Conservation (phyloP, 495 filamentous ascomycete genomes). For the Lasiosphaeris hirsuta region DNA sequence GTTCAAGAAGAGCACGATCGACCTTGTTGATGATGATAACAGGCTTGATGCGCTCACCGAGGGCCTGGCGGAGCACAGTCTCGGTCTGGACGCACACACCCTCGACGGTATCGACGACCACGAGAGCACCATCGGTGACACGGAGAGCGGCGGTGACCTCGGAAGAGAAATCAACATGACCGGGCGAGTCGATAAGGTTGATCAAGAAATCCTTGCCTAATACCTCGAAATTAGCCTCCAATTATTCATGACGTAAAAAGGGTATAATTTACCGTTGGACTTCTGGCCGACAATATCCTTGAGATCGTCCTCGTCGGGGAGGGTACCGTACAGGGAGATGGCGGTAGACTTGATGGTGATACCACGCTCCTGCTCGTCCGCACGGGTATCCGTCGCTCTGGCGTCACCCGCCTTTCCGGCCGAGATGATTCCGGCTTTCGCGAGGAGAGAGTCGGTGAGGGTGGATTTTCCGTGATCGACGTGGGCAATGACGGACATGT, state of each 20-base stretch:
- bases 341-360: conserved; percentile 99
- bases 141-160: conserved; percentile 99
- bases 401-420: conserved; percentile 94
- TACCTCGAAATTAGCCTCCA: neutral
- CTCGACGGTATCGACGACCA: conserved; percentile 99
- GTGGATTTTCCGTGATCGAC: conserved; percentile 99
- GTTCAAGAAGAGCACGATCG: conserved; percentile 96
- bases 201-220: conserved; percentile 89
- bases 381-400: conserved; percentile 93
- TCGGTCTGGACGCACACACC: conserved; percentile 99
- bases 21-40: conserved; percentile 99
- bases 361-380: conserved; percentile 98
- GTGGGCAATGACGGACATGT: conserved; percentile 99
- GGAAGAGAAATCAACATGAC: conserved; percentile 99
- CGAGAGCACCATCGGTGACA: conserved; percentile 98
- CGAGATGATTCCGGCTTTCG: conserved; percentile 99
- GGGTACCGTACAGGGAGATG: conserved; percentile 93
- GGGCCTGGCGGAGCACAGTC: conserved; percentile 98
- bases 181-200: conserved; percentile 99
- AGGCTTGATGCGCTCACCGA: conserved; percentile 99
- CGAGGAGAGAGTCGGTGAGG: conserved; percentile 96
- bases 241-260: neutral
- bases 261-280: conserved; percentile 53
- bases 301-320: conserved; percentile 77
- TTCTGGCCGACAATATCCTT: conserved; percentile 89